These are phyloP conservation scores for Domatiomyces globalis DNA, from an alignment of 2,329 filamentous ascomycete genomes.

Conservation along the genomic window DNA sequence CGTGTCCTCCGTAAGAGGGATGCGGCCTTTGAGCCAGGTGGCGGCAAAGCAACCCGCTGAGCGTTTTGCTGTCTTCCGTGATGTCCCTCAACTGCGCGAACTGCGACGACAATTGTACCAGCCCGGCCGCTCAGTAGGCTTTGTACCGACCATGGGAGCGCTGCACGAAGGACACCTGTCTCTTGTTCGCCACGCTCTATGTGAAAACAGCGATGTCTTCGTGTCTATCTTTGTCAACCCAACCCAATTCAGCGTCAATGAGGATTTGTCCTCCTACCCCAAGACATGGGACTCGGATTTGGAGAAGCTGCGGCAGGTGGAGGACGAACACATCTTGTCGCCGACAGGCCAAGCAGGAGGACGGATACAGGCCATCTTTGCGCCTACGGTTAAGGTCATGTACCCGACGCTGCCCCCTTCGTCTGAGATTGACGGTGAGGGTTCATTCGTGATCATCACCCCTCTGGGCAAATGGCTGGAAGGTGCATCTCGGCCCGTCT, in stretches of 20 bases:
- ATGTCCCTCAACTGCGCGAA: constrained; percentile 55
- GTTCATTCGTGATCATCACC: constrained; percentile 83
- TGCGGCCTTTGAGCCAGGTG: not conserved
- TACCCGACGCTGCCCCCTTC: constrained; percentile 70
- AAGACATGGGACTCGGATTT: constrained; percentile 75
- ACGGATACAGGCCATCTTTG: constrained; percentile 63
- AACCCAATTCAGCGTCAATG: constrained; percentile 79
- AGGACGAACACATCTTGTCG: constrained; percentile 9
- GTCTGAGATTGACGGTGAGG: constrained; percentile 58
- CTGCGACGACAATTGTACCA: constrained; percentile 54
- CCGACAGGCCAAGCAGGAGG: constrained; percentile 42
- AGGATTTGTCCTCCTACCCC: constrained; percentile 81
- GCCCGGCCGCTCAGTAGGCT: constrained; percentile 58
- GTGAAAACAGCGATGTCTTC: constrained; percentile 72
- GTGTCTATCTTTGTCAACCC: constrained; percentile 94
- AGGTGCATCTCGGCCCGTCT: constrained; percentile 73
- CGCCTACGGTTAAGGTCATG: constrained; percentile 68
- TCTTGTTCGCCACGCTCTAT: constrained; percentile 68
- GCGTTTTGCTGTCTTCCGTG: constrained; percentile 58
- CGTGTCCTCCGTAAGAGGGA: not conserved
- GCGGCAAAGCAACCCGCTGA: not conserved
- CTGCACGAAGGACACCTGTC: constrained; percentile 85
- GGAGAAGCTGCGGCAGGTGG: constrained; percentile 47
- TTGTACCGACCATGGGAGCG: constrained; percentile 96
- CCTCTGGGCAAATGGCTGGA: constrained; percentile 71